phyloP scores from a whole-genome alignment of 495 filamentous ascomycete genomes.

The Xylaria curta region DNA sequence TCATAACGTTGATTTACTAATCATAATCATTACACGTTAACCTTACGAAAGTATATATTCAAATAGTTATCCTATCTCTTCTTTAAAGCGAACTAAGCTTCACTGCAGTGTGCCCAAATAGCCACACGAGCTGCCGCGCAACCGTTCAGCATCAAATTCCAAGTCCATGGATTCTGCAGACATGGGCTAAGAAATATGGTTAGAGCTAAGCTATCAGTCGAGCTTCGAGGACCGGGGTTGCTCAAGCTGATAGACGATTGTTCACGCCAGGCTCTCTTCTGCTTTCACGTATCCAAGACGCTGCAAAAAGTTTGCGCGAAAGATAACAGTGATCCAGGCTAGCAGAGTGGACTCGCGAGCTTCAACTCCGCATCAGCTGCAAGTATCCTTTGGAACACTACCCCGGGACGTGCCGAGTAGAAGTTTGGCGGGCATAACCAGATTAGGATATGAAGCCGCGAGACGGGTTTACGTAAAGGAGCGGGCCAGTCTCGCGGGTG shows the following conservation, averaged over 20 bases:
- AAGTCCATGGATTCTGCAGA: neutral
- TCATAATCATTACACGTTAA: neutral
- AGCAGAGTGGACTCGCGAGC: neutral
- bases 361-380: neutral
- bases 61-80: too few relatives aligned
- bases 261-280: neutral
- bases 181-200: neutral
- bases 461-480: neutral
- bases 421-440: neutral
- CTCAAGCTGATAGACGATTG: neutral
- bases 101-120: neutral
- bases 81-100: neutral
- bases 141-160: neutral
- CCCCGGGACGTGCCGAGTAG: neutral
- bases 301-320: neutral
- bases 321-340: neutral
- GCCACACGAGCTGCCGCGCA: neutral
- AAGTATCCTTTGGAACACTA: neutral
- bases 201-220: neutral
- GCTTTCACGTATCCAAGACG: neutral
- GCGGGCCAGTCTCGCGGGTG: neutral
- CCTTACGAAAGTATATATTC: neutral
- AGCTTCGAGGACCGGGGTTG: neutral
- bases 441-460: neutral
- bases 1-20: neutral